Evolutionary conservation across 1,284 basidiomycete species (phyloP), one percentile per base, ranked within the genome.

Genomic region (Pseudozyma sp.): DNA sequence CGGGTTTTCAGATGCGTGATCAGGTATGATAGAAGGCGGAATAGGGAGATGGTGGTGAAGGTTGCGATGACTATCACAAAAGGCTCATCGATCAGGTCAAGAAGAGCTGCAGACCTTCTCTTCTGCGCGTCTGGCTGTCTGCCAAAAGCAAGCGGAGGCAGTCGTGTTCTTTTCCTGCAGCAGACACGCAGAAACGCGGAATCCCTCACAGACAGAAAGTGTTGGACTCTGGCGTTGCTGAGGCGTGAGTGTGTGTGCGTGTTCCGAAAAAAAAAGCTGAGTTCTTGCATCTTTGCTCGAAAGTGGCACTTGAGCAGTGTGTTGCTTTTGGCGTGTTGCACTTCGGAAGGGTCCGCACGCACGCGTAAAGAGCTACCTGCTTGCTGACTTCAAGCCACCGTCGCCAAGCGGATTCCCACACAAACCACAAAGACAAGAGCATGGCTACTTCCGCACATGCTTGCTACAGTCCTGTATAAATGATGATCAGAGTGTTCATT

Each of bases 351-450:
- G 25, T 31, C 25, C 25, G 25, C 25, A 31, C 25, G 3, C 35
- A 48, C 54, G 54, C 54, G 54, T 57, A 57, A 57, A 57, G 54
- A 57, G 53, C 21, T 14, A 5, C 39, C 19, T 50, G 13, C 12
- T 42, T 34, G 39, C 25, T 31, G 11, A 1, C 25, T 34, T 47
- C 12, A n/a, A 40, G 3, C 25, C 25, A 31, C 25, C 25, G 25
- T 31, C 25, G 25, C 25, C 25, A 31, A 31, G 25, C 25, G 25
- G 25, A 6, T 31, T 31, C 25, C 25, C 25, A 31, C 25, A 31
- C 25, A 31, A 31, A 31, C 25, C 25, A 31, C 25, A 31, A 6
- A 31, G 3, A 31, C 25, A 31, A 31, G 25, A 31, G 25, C 25
- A 31, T 31, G 25, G 25, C 25, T 31, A 31, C 25, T 31, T 31